A percentile compares a stretch with the other conserved stretches of the same genome.
These are phyloP conservation scores for Lantana camara DNA, from an alignment of 257 asterid species.

Conservation along the genomic window DNA sequence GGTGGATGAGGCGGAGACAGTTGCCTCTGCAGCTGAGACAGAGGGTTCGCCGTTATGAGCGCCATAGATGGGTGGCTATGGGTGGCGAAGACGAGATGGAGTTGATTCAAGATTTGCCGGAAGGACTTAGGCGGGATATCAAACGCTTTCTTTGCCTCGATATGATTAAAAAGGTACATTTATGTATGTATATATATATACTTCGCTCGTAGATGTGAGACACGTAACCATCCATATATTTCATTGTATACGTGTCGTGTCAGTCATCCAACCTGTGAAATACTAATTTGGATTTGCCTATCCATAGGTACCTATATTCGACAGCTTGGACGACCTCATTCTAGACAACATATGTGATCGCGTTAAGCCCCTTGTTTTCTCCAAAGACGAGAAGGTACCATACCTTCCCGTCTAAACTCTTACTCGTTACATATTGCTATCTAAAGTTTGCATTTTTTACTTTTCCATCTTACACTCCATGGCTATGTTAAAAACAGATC, in stretches of 20 bases:
- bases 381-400: slow-evolving; percentile 82
- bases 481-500: slow-evolving; percentile 53
- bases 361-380: slow-evolving; percentile 79
- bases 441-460: neutral
- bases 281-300: neutral
- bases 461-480: neutral
- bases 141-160: slow-evolving; percentile 93
- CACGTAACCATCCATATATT: no score
- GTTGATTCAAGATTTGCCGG: slow-evolving; percentile 72
- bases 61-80: slow-evolving; percentile 69
- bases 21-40: slow-evolving; percentile 76
- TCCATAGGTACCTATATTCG: slow-evolving; percentile 78
- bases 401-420: neutral
- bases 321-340: slow-evolving; percentile 78
- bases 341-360: slow-evolving; percentile 97
- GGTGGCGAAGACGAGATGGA: slow-evolving; percentile 95
- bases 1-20: slow-evolving; percentile 99
- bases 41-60: slow-evolving; percentile 83
- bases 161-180: slow-evolving; percentile 66
- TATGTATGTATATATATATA: no score
- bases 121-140: slow-evolving; percentile 93
- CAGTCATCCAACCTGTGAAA: no score
- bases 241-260: no score
- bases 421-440: no score
- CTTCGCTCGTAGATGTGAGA: no score